Base-by-base conservation (phyloP, 2,329 filamentous ascomycete genomes). In the Ceratocystis smalleyi region DNA sequence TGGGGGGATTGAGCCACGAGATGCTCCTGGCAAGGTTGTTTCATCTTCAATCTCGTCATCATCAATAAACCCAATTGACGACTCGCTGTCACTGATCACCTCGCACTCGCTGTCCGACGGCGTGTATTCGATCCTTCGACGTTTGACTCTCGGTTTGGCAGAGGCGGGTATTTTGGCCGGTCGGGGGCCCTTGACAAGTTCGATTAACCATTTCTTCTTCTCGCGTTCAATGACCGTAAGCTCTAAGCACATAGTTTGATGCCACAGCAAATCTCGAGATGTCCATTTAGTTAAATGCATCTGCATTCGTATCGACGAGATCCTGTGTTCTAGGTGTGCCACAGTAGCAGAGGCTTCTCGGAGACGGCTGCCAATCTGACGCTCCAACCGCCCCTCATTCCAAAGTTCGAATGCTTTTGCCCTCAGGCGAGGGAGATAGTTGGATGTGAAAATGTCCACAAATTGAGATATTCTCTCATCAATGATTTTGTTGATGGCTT, bases 171-270 rank as follows among this genome's bases (percentile, higher is more conserved):
- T 22, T 61, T 49, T 61, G 22, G n/a, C 24, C 19, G 72, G 69
- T 10, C 71, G 51, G 0, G 65, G 66, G 75, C 19, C 75, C 75
- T 47, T 73, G 3, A 84, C 73, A 27, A 81, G 68, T 5, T 71
- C 68, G n/a, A 81, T 74, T 2, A 76, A 71, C 81, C 81, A 86
- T 6, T 71, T 69, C 7, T 78, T 71, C 47, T 81, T 73, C 69
- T 85, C 76, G 60, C 81, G 80, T 64, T 87, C 80, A 43, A 82
- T 79, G 0, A 96, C 74, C 2, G 79, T 89, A 3, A 77, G 75
- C 66, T 92, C 84, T 64, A 95, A 75, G 43, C 75, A 79, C 10
- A 75, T 73, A 60, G 84, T 83, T 69, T 83, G 81, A 5, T 73
- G 74, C 30, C 77, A 74, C 15, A 94, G 71, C 15, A 84, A 77